Conservation (phyloP, 2,329 filamentous ascomycete genomes). For the Fusarium brevicatenulatum region DNA sequence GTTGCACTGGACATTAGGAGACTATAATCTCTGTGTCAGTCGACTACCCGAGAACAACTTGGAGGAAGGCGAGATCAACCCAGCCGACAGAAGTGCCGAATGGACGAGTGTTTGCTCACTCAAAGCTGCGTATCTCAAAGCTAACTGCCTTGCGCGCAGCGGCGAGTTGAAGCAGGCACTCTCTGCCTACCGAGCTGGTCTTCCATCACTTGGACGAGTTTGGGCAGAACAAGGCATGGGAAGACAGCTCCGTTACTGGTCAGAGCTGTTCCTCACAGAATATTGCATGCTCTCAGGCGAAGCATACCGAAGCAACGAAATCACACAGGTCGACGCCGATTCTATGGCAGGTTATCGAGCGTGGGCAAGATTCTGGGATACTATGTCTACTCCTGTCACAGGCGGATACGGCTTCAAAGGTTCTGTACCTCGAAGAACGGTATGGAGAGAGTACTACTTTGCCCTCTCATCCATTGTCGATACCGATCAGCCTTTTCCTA, state of each 20-base stretch:
- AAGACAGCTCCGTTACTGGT: slow-evolving; percentile 79
- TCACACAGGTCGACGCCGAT: slow-evolving; percentile 61
- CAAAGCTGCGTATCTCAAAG: slow-evolving; percentile 82
- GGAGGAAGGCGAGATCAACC: slow-evolving; percentile 62
- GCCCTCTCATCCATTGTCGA: slow-evolving; percentile 81
- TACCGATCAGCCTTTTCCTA: slow-evolving; percentile 69
- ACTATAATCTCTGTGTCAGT: slow-evolving; percentile 66
- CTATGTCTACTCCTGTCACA: slow-evolving; percentile 56
- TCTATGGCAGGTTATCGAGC: slow-evolving; percentile 68
- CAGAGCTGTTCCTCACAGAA: slow-evolving; percentile 79
- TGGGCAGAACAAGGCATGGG: slow-evolving; percentile 63
- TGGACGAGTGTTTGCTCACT: slow-evolving; percentile 87
- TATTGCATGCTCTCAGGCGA: slow-evolving; percentile 76
- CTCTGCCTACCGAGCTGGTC: slow-evolving; percentile 71
- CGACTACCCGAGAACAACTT: slow-evolving; percentile 71
- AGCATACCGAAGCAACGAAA: slow-evolving; percentile 62
- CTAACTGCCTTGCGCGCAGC: slow-evolving; percentile 66
- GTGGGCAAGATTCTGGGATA: slow-evolving; percentile 77
- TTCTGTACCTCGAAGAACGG: slow-evolving; percentile 69
- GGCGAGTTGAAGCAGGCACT: slow-evolving; percentile 68
- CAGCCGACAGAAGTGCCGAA: slow-evolving; percentile 66
- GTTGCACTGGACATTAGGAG: slow-evolving; percentile 81
- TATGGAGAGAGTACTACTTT: slow-evolving; percentile 89
- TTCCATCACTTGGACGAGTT: slow-evolving; percentile 69
- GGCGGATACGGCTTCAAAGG: slow-evolving; percentile 69